phyloP scores from a whole-genome alignment of 1,139 yeast species.

The Candida sp. region DNA sequence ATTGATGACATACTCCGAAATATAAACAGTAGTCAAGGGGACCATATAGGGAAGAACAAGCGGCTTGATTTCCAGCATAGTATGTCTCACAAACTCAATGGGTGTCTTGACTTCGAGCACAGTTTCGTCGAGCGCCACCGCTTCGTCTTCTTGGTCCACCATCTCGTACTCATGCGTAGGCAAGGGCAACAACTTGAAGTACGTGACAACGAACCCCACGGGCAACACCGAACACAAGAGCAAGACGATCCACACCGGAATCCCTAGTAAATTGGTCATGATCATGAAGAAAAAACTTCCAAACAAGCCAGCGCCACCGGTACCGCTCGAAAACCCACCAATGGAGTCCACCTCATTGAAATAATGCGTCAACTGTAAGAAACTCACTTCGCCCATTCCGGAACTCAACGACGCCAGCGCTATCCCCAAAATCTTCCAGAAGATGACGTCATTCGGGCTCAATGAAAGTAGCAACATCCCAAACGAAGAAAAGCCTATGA shows the following conservation, averaged over 20 bases:
- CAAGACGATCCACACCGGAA: slow-evolving; percentile 34
- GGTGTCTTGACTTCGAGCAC: background rate
- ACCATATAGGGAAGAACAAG: slow-evolving; percentile 75
- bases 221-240: slow-evolving; percentile 41
- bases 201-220: slow-evolving; percentile 35
- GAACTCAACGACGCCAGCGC: slow-evolving; percentile 82
- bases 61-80: slow-evolving; percentile 50
- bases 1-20: slow-evolving; percentile 87
- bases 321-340: slow-evolving; percentile 92
- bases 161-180: slow-evolving; percentile 13
- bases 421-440: slow-evolving; percentile 66
- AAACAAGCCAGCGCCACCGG: slow-evolving; percentile 92
- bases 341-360: slow-evolving; percentile 57
- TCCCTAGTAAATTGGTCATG: slow-evolving; percentile 40
- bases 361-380: slow-evolving; percentile 81
- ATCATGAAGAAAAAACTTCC: slow-evolving; percentile 63
- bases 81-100: slow-evolving; percentile 21
- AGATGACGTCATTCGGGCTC: slow-evolving; percentile 26
- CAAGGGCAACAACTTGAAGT: slow-evolving; percentile 30
- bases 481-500: slow-evolving; percentile 62
- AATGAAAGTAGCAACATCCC: slow-evolving; percentile 82
- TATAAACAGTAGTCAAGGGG: slow-evolving; percentile 82
- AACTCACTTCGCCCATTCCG: slow-evolving; percentile 91
- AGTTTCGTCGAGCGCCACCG: slow-evolving; percentile 2
- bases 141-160: slow-evolving; percentile 6